Base-by-base conservation (phyloP, 2,329 filamentous ascomycete genomes). In the Arthrobotrys megalospora region DNA sequence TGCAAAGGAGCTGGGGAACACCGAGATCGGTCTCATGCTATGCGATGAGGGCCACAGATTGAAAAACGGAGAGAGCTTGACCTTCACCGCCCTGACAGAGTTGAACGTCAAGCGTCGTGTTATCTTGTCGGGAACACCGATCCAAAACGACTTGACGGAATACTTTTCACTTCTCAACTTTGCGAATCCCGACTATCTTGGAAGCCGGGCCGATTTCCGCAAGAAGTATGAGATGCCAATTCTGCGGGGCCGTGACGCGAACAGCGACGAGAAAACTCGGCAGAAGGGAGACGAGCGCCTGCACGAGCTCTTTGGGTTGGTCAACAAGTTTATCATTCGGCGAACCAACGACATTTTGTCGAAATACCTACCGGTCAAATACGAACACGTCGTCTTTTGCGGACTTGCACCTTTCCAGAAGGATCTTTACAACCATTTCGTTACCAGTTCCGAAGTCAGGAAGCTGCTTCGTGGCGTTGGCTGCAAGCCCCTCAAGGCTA, bases 331-430 rank as follows among this genome's bases (percentile, higher is more conserved):
- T 85, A 96, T 99, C 83, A 99, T 99, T 82, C 92, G 96, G 76
- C 91, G 96, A 73, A 97, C 95, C 3, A 99, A 99, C 88, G 96
- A 99, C 83, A 97, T 99, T 79, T 86, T 99, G 24, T 97, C 95
- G 64, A 99, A 99, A 84, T 99, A 99, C 83, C 86, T 99, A 76
- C 96, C 96, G 0, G 91, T 98, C 86, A 99, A 99, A 86, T 99
- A 99, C 85, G 96, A 99, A 85, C 96, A 99, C 83, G 96, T 99
- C 34, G 96, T 99, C 0, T 99, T 99, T 85, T 99, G 96, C 87
- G 95, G 95, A 81, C 88, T 97, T 53, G 92, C 96, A 14, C 92
- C 93, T 0, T 98, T 99, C 85, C 96, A 99, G 84, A 88, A 94
- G 68, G 93, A 93, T 80, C 87, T 99, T 0, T 99, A 99, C 87